A percentile compares a stretch with the other conserved stretches of the same genome.
These are phyloP conservation scores for Fusarium sp. DNA, from an alignment of 2,329 filamentous ascomycete species.

Conservation along the genomic window DNA sequence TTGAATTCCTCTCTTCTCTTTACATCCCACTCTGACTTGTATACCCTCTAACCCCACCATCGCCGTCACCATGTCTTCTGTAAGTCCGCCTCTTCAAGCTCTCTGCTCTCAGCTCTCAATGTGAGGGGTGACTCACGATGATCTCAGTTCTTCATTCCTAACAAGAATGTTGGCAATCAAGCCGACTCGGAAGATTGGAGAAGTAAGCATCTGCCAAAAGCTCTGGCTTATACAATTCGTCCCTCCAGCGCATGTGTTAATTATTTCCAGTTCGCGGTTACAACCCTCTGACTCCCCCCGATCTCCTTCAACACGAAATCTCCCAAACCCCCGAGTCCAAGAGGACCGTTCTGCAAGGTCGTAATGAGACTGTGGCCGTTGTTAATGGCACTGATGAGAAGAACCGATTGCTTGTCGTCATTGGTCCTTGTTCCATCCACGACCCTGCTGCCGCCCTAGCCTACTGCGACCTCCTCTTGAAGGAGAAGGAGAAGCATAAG, in stretches of 20 bases:
- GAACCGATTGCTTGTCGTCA: constrained; percentile 75
- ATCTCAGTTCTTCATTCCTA: constrained; percentile 76
- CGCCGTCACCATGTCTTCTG: constrained; percentile 43
- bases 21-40: constrained; percentile 1
- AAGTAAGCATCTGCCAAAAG: constrained; percentile 65
- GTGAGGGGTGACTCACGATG: constrained; percentile 47
- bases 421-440: constrained; percentile 97
- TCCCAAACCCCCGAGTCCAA: constrained; percentile 68
- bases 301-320: constrained; percentile 96
- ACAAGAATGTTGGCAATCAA: constrained; percentile 82
- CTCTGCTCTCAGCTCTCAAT: constrained; percentile 9
- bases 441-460: constrained; percentile 90
- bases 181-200: constrained; percentile 82
- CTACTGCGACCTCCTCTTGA: constrained; percentile 87
- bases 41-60: constrained; percentile 25
- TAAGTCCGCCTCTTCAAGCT: constrained; percentile 35
- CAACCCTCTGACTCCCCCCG: constrained; percentile 92
- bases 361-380: constrained; percentile 74
- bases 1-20: constrained; percentile 10
- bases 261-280: constrained; percentile 78
- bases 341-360: constrained; percentile 69
- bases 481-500: constrained; percentile 87
- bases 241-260: constrained; percentile 30
- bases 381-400: constrained; percentile 75
- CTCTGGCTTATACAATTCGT: constrained; percentile 11